Evolutionary conservation across 2,329 filamentous ascomycete species (phyloP).

Genomic region (Pyricularia sp.): DNA sequence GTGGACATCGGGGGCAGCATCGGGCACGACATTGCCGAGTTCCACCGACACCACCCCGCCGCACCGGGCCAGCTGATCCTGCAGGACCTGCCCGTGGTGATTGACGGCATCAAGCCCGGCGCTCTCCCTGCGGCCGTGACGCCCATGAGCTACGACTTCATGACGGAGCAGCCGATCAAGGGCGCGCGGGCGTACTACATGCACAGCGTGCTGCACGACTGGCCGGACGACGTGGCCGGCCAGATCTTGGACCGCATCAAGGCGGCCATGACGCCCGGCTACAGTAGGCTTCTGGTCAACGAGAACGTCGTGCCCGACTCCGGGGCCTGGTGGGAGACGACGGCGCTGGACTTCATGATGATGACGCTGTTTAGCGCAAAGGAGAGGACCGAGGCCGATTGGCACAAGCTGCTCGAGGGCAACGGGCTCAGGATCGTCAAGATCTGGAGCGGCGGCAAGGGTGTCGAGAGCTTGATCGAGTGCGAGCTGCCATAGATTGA

Average conservation of each 20-base stretch:
- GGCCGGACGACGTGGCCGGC: slow-evolving; percentile 11
- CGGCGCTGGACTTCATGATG: slow-evolving; percentile 24
- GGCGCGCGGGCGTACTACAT: slow-evolving; percentile 10
- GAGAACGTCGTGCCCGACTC: slow-evolving; percentile 22
- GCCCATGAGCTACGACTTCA: neutral
- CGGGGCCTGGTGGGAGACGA: slow-evolving; percentile 24
- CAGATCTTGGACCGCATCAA: slow-evolving; percentile 10
- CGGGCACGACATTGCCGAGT: slow-evolving; percentile 21
- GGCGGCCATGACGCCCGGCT: slow-evolving; percentile 16
- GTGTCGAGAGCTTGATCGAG: slow-evolving; percentile 28
- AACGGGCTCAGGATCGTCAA: slow-evolving; percentile 23
- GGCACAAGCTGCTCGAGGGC: slow-evolving; percentile 8
- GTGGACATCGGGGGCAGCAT: neutral
- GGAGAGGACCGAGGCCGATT: neutral
- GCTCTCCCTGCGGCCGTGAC: neutral
- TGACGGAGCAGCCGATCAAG: neutral
- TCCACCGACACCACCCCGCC: slow-evolving; percentile 24
- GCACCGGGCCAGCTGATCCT: slow-evolving; percentile 32
- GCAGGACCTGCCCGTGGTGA: slow-evolving; percentile 31
- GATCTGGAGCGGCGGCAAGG: slow-evolving; percentile 22
- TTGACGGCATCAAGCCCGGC: neutral
- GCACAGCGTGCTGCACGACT: slow-evolving; percentile 14
- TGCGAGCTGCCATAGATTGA: slow-evolving; percentile 16
- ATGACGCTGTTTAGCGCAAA: neutral
- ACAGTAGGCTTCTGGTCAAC: slow-evolving; percentile 20